A percentile compares a stretch with the other conserved stretches of the same genome.
phyloP scores from a whole-genome alignment of 2,329 filamentous ascomycete species.

The Talaromyces sp. region DNA sequence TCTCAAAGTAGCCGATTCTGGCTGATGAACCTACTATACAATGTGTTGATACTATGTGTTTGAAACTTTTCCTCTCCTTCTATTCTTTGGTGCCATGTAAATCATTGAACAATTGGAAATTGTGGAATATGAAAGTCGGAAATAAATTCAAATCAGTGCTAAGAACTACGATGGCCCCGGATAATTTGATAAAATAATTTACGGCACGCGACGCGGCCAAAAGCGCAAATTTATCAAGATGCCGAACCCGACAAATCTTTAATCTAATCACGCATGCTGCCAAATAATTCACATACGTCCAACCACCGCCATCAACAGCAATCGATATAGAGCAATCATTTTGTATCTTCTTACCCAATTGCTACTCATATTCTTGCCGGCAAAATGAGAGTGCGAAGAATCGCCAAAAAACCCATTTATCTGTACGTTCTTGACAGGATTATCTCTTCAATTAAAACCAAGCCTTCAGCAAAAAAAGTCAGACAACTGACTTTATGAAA shows the following conservation, averaged over 20 bases:
- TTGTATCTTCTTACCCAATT: background rate
- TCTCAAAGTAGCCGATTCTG: slow-evolving; percentile 31
- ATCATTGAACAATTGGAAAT: too few species aligned
- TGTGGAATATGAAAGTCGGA: too few species aligned
- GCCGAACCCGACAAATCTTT: slow-evolving; percentile 2
- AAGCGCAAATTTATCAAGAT: slow-evolving; percentile 25
- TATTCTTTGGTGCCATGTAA: background rate
- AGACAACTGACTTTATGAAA: background rate
- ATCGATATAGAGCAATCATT: background rate
- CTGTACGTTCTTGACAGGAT: slow-evolving; percentile 46
- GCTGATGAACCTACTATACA: background rate
- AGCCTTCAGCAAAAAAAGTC: background rate
- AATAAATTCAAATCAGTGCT: background rate
- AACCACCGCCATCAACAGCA: background rate
- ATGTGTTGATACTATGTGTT: background rate
- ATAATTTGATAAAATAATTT: slow-evolving; percentile 10
- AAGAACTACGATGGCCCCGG: too few species aligned
- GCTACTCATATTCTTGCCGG: background rate
- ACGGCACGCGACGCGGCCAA: slow-evolving; percentile 36
- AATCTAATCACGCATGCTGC: background rate
- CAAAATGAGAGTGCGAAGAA: slow-evolving; percentile 8
- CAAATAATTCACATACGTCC: background rate
- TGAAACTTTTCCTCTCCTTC: background rate
- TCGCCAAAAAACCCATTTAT: slow-evolving; percentile 41
- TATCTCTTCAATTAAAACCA: background rate